Base-by-base conservation (phyloP, 179 eudicot genomes). In the Corrigiola litoralis region DNA sequence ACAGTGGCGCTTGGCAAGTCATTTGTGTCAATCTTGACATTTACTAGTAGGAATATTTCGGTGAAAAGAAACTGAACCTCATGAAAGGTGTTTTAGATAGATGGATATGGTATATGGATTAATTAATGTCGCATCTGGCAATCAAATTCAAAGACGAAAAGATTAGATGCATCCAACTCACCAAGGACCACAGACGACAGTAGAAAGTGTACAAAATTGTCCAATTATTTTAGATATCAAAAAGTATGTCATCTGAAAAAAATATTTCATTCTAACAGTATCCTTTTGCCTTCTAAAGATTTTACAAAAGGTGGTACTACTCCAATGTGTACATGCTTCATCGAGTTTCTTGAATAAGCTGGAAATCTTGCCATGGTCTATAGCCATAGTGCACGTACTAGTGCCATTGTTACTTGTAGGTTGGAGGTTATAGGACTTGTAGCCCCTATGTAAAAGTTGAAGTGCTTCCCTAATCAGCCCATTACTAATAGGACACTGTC, bases 401-500 rank as follows among this genome's bases (percentile, higher is more conserved):
- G 27, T 44, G 42, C 44, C 44, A n/a, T n/a, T n/a, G n/a, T 44
- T 56, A 56, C 41, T 34, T 34, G 58, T 29, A 54, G 58, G 58
- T 34, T 18, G 36, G n/a, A n/a, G n/a, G n/a, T n/a, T n/a, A n/a
- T n/a, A n/a, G n/a, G n/a, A 56, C 44, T 56, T 56, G 61, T 56
- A 56, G 61, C 44, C 60, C n/a, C 44, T 56, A 56, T 56, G 27
- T 34, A 56, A 56, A 56, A 12, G 40, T 34, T 20, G 16, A 33
- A 56, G 61, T 56, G 61, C 44, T 34, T 56, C 44, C 44, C 61
- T 10, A 33, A 56, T 56, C 61, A 56, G 61, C 61, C 61, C 61
- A 56, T 34, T 56, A 21, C 4, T 10, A 2, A 33, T 56, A 33
- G 11, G 17, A 7, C 18, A 56, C 8, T 44, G 20, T 56, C 27